A percentile compares a stretch with the other conserved stretches of the same genome.
These are phyloP conservation scores for Linum lewisii DNA, from an alignment of 345 rosid species.

Conservation along the genomic window DNA sequence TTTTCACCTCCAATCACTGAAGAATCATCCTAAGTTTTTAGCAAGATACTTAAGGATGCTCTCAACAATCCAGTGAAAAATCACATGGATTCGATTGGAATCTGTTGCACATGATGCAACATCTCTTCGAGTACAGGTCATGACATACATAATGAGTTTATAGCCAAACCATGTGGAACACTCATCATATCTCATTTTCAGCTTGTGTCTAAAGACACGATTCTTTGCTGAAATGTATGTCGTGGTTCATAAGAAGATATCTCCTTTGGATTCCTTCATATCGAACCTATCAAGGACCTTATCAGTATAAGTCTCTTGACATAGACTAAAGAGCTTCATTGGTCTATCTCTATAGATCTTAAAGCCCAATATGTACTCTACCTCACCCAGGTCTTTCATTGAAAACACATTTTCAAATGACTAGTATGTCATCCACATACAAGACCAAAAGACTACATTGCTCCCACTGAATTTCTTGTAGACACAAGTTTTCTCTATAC, in stretches of 20 bases:
- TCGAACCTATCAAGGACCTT: neutral
- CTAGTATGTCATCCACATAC: too few relatives aligned
- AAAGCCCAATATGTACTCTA: neutral
- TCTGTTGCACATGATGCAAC: neutral
- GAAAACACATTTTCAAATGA: neutral
- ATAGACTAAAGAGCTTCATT: neutral
- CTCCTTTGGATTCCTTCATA: neutral
- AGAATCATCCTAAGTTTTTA: neutral
- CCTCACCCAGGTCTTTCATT: neutral
- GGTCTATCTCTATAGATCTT: neutral
- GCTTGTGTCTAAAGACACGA: neutral
- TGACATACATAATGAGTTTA: neutral
- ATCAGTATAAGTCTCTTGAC: neutral
- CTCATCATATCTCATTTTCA: neutral
- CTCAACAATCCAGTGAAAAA: neutral
- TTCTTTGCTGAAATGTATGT: neutral
- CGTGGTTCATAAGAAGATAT: neutral
- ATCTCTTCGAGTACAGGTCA: too few relatives aligned
- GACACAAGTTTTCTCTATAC: too few relatives aligned
- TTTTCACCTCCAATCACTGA: neutral
- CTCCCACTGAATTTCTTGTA: too few relatives aligned
- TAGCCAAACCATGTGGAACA: neutral
- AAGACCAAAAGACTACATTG: too few relatives aligned
- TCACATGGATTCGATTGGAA: neutral
- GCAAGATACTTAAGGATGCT: neutral